Evolutionary conservation across 139 green algal species (phyloP).

Genomic region (Picochlorum sp.): DNA sequence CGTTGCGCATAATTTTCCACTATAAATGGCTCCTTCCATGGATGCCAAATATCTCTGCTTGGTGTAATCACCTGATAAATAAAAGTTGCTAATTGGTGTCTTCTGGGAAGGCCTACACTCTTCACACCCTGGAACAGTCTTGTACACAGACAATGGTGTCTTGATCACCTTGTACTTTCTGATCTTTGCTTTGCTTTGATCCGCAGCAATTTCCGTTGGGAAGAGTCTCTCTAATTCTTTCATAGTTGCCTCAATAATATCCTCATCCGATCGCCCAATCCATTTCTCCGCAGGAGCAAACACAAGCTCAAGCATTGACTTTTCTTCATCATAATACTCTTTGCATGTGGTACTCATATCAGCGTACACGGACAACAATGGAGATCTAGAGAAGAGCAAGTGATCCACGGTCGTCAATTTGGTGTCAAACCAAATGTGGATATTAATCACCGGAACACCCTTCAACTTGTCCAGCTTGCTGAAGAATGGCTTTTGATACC

Average conservation of each 20-base stretch:
- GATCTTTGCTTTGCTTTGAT: conserved; percentile 75
- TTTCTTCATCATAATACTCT: conserved; percentile 65
- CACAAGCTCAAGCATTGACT: conserved; percentile 96
- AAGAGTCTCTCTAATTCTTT: conserved; percentile 93
- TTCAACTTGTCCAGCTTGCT: conserved; percentile 76
- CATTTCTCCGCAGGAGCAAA: conserved; percentile 93
- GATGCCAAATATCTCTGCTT: conserved; percentile 96
- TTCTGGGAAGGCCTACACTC: conserved; percentile 48
- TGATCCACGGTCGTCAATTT: conserved; percentile 98
- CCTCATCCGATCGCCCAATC: conserved; percentile 85
- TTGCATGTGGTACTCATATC: conserved; percentile 96
- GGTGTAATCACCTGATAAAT: conserved; percentile 93
- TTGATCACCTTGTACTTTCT: conserved; percentile 94
- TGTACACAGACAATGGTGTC: conserved; percentile 88
- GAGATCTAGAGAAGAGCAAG: conserved; percentile 91
- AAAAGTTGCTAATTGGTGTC: conserved; percentile 80
- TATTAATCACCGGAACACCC: conserved; percentile 98
- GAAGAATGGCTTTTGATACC: conserved; percentile 84
- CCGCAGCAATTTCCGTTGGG: conserved; percentile 79
- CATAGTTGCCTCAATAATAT: conserved; percentile 95
- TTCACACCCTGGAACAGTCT: conserved; percentile 82
- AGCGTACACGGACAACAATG: conserved; percentile 93
- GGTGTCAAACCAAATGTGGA: conserved; percentile 99
- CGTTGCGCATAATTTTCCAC: conserved; percentile 75
- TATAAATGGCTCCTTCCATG: conserved; percentile 97